Evolutionary conservation across 2,329 filamentous ascomycete species (phyloP), one percentile per base, ranked within the genome.

Genomic region (Pseudogymnoascus pannorum): DNA sequence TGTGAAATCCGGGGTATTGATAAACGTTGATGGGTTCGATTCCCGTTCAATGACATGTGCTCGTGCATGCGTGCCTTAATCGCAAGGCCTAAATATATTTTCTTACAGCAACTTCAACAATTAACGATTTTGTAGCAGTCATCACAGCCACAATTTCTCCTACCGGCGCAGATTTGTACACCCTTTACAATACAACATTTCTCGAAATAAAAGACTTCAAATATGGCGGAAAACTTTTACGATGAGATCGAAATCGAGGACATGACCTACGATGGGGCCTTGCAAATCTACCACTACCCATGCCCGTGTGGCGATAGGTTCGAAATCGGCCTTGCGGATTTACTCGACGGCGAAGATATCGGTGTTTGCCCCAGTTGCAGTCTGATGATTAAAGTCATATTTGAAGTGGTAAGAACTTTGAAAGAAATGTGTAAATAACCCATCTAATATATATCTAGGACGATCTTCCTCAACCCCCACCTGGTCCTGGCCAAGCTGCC

Each of bases 201-300:
- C 4, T 24, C 18, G 54, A 60, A 51, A 31, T 24, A 51, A 51
- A 20, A 51, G 22, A 3, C 36, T 2, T 5, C n/a, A 61, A 58
- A 58, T 22, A 87, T 87, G 84, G 80, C 85, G 35, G 85, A 87
- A 72, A 83, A 87, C 66, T 90, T 96, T 73, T 97, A 97, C 79
- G 93, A 97, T 72, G 93, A 97, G 76, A 93, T 97, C 75, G 93
- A 97, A 75, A 97, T 97, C 78, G 93, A 97, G 75, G 94, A 99
- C 76, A 96, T 97, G 92, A 94, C 89, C 70, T 97, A 85, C 74
- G 92, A 97, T 75, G 78, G 86, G 54, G 80, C 81, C 3, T 82
- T 92, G 40, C 88, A 96, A 74, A 87, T 96, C 68, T 99, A 96
- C 78, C 89, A 93, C 77, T 96, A 96, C 74, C 94, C 94, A 12